Conservation (phyloP, 306 rosid genomes). For the Rosa chinensis region DNA sequence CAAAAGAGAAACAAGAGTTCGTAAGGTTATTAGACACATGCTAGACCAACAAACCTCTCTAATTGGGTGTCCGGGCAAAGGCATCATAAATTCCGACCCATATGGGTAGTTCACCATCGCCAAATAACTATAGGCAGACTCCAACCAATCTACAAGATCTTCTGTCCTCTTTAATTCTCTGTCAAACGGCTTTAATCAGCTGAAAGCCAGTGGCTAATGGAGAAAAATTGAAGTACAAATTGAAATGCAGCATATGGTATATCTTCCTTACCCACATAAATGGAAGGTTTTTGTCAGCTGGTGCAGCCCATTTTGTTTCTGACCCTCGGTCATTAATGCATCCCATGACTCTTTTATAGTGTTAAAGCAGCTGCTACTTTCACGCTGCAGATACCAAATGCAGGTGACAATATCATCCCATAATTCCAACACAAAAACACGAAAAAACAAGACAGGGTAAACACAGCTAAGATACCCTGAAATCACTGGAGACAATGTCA, state of each 20-base stretch:
- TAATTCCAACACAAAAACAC: background rate
- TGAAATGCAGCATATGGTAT: background rate
- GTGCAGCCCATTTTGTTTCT: slow-evolving; percentile 50
- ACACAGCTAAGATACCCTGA: slow-evolving; percentile 41
- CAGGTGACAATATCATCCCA: slow-evolving; percentile 19
- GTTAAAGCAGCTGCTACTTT: slow-evolving; percentile 67
- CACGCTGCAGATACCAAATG: slow-evolving; percentile 48
- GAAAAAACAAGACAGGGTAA: background rate
- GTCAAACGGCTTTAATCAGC: slow-evolving; percentile 27
- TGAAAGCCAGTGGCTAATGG: slow-evolving; percentile 21
- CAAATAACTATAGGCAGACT: slow-evolving; percentile 79
- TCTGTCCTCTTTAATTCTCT: slow-evolving; percentile 46
- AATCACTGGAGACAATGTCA: slow-evolving; percentile 68
- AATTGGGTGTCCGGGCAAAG: slow-evolving; percentile 78
- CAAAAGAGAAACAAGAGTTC: background rate
- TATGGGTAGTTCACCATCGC: slow-evolving; percentile 89
- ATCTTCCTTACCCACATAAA: slow-evolving; percentile 56
- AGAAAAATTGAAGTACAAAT: slow-evolving; percentile 16
- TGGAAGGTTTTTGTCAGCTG: slow-evolving; percentile 55
- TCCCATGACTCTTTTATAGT: slow-evolving; percentile 76
- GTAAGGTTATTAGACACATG: background rate
- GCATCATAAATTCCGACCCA: slow-evolving; percentile 64
- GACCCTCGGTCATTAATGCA: slow-evolving; percentile 42
- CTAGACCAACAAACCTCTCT: slow-evolving; percentile 58
- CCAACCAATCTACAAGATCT: slow-evolving; percentile 66